Evolutionary conservation across 2,329 filamentous ascomycete species (phyloP), one percentile per base, ranked within the genome.

Genomic region (Aspergillus pseudonomiae): DNA sequence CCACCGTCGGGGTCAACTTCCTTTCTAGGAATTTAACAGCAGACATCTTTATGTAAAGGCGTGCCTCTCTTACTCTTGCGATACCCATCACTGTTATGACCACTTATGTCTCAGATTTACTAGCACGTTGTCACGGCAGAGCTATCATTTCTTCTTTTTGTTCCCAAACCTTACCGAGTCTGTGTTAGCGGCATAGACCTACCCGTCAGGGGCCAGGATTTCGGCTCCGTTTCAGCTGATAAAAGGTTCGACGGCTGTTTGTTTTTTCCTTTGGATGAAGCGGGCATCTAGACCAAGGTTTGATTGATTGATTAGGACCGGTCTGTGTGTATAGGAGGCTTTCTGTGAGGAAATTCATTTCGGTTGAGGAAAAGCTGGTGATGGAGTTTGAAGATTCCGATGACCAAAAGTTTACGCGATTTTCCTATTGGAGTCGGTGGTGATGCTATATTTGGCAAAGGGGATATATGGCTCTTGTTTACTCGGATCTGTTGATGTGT

Each of bases 1-100:
- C 16, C 79, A 80, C 58, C 77, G 77, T 28, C 77, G 75, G 63
- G 74, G 70, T 48, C 77, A 79, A 57, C 69, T 79, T 41, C 74
- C 77, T 19, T 75, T 79, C 24, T 78, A 71, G 71, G 41, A 48
- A 36, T 43, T 41, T 7, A 54, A 52, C 32, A 39, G 30, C 39
- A 41, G 34, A 36, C 52, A 45, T 56, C 9, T 50, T 28, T 26
- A 36, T 55, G 52, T 41, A 55, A 34, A 55, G 24, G n/a, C 52
- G 21, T 55, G 52, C n/a, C 52, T 24, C 21, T 55, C 14, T 39
- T 39, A 55, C 32, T 24, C 30, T 55, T 55, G 34, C 52, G 52
- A 55, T 55, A 55, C 52, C 52, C 52, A 39, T 26, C 52, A 39
- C 12, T 36, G 52, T 55, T 55, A 55, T 55, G 21, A 55, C 34